Conservation (phyloP, 1,284 basidiomycete genomes). For the Schizopora paradoxa region DNA sequence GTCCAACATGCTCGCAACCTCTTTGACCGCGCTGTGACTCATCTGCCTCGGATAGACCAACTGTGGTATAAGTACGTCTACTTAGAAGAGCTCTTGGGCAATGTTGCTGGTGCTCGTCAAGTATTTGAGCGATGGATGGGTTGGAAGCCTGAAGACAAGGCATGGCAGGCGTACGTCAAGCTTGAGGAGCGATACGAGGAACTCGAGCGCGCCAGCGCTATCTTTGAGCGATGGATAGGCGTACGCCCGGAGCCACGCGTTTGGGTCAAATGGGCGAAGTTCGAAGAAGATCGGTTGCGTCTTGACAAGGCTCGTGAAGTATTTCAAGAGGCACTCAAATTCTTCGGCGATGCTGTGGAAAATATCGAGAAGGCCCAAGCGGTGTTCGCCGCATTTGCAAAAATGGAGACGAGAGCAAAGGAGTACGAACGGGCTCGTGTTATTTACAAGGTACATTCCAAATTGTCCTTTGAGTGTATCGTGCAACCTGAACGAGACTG, state of each 20-base stretch:
- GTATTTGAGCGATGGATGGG: conserved; percentile 99
- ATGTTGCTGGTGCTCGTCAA: conserved; percentile 91
- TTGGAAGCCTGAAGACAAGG: conserved; percentile 99
- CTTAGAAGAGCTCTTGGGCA: conserved; percentile 94
- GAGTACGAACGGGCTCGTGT: conserved; percentile 96
- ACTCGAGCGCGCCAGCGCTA: conserved; percentile 82
- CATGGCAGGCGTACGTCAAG: conserved; percentile 98
- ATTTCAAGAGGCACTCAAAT: conserved; percentile 94
- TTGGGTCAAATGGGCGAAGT: conserved; percentile 98
- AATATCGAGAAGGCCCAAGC: conserved; percentile 96
- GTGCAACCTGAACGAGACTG: background rate
- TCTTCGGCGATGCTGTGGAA: conserved; percentile 96
- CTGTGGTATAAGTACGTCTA: conserved; percentile 99
- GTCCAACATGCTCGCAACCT: conserved; percentile 96
- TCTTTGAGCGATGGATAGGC: conserved; percentile 94
- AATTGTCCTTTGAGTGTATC: background rate
- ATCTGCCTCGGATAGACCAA: conserved; percentile 92
- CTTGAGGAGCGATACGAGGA: conserved; percentile 93
- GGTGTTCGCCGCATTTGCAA: conserved; percentile 94
- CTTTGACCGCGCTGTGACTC: conserved; percentile 93
- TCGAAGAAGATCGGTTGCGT: conserved; percentile 87
- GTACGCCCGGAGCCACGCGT: conserved; percentile 91
- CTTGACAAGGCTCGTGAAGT: conserved; percentile 92
- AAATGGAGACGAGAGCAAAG: conserved; percentile 95
- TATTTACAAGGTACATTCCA: conserved; percentile 83